Conservation (phyloP, 768 basidiomycete species). For the Rhodotorula sphaerocarpa region DNA sequence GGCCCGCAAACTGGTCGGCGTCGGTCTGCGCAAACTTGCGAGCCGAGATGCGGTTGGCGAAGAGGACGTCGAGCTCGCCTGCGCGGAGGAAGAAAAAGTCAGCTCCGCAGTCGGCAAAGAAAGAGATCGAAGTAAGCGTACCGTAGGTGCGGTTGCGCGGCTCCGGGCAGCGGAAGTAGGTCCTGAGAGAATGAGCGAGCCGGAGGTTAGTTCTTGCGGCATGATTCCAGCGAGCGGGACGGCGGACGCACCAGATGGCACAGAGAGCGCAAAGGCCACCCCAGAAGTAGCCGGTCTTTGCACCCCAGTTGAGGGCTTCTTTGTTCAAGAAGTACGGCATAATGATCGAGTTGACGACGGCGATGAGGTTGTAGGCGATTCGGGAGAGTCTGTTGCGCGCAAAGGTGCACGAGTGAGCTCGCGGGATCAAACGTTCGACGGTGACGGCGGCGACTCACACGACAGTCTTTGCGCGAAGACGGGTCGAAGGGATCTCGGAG, state of each 20-base stretch:
- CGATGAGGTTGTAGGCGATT: conserved; percentile 29
- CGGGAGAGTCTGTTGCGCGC: conserved; percentile 6
- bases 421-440: conserved; percentile 33
- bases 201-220: too few species aligned
- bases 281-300: conserved; percentile 42
- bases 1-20: conserved; percentile 16
- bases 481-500: conserved; percentile 41
- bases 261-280: conserved; percentile 19
- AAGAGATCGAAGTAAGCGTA: conserved; percentile 5
- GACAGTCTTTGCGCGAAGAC: conserved; percentile 44
- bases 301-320: conserved; percentile 6
- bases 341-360: conserved; percentile 37
- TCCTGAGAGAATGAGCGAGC: not conserved
- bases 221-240: too few species aligned
- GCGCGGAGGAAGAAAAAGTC: too few species aligned
- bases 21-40: conserved; percentile 35
- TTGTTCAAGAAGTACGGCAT: conserved; percentile 10
- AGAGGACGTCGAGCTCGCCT: conserved; percentile 46
- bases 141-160: conserved; percentile 32
- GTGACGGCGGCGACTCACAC: conserved; percentile 25
- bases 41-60: conserved; percentile 43
- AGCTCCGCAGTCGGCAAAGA: not conserved
- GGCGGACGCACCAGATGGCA: not conserved
- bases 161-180: conserved; percentile 38
- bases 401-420: not conserved